phyloP scores from a whole-genome alignment of 345 rosid genomes.

The Melaleuca alternifolia region DNA sequence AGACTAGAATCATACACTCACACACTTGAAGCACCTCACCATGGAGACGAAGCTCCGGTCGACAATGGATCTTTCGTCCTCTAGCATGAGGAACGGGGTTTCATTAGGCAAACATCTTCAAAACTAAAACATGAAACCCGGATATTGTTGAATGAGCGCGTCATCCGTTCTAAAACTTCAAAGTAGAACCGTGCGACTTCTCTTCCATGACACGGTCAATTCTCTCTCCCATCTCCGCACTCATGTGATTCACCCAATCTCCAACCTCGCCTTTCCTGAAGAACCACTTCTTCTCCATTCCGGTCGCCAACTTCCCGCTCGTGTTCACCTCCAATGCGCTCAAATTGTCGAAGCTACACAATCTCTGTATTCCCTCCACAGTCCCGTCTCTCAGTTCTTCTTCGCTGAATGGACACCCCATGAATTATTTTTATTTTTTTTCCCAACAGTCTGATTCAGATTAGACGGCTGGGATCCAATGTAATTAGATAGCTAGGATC shows the following conservation, averaged over 20 bases:
- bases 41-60: neutral
- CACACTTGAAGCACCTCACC: neutral
- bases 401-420: constrained; percentile 15
- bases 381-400: constrained; percentile 1
- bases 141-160: too few species aligned
- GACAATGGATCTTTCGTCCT: neutral
- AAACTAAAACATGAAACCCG: neutral
- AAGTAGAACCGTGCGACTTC: neutral
- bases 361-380: constrained; percentile 4
- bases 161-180: neutral
- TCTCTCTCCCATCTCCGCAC: neutral
- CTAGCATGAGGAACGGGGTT: neutral
- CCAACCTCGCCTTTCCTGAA: constrained; percentile 13
- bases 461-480: too few species aligned
- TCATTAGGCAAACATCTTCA: neutral
- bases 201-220: neutral
- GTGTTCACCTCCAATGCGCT: constrained; percentile 12
- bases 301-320: constrained; percentile 9
- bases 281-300: constrained; percentile 4
- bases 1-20: neutral
- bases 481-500: too few species aligned
- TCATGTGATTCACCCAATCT: neutral
- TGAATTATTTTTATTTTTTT: too few species aligned
- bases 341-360: constrained; percentile 26
- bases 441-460: too few species aligned